Percentiles rank a stretch among this genome's conserved stretches.
phyloP scores from a whole-genome alignment of 345 rosid genomes.

The Geranium brycei region DNA sequence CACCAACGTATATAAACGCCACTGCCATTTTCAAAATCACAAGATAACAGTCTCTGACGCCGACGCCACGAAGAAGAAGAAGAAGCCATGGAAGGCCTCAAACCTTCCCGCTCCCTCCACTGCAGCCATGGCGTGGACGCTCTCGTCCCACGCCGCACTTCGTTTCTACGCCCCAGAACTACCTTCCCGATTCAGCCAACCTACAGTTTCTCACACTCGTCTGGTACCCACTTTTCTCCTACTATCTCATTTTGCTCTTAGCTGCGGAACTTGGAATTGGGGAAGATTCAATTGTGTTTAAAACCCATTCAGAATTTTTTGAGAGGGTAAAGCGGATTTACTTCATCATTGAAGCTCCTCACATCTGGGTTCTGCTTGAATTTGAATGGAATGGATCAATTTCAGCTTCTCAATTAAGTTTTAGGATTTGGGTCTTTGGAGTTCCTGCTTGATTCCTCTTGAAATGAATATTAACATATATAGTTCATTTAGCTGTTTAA shows the following conservation, averaged over 20 bases:
- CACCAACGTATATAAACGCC: slow-evolving; percentile 4
- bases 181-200: slow-evolving; percentile 6
- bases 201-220: slow-evolving; percentile 7
- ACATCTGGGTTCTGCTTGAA: neutral
- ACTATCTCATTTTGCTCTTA: neutral
- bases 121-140: slow-evolving; percentile 19
- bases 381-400: neutral
- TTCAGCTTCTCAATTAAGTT: neutral
- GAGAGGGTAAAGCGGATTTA: neutral
- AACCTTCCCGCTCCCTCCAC: slow-evolving; percentile 20
- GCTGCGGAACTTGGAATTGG: neutral
- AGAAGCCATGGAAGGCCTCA: slow-evolving; percentile 34
- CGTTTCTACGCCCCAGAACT: slow-evolving; percentile 17
- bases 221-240: slow-evolving; percentile 18
- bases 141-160: slow-evolving; percentile 14
- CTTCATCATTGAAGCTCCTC: neutral
- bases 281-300: neutral
- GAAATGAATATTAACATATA: too few relatives aligned
- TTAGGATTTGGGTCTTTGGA: neutral
- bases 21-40: neutral
- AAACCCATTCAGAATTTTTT: neutral
- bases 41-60: neutral
- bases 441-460: too few relatives aligned
- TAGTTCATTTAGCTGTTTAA: neutral
- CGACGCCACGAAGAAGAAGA: slow-evolving; percentile 1